phyloP scores from a whole-genome alignment of 768 basidiomycete genomes.

The Gelatoporia subvermispora region DNA sequence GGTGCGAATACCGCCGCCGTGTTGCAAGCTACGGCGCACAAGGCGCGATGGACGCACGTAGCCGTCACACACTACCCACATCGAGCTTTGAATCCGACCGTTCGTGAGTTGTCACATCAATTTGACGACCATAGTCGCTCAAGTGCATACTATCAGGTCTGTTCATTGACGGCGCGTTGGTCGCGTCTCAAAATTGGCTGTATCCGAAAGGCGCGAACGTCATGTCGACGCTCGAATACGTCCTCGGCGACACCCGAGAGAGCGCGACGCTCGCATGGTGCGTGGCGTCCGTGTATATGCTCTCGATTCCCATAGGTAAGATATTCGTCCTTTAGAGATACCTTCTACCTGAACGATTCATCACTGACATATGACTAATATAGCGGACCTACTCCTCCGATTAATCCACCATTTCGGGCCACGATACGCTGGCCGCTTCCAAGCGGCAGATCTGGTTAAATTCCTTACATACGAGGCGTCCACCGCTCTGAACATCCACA shows the following conservation, averaged over 20 bases:
- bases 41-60: constrained; percentile 69
- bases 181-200: constrained; percentile 54
- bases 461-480: constrained; percentile 85
- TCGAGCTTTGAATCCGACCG: constrained; percentile 46
- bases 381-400: constrained; percentile 67
- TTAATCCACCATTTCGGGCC: constrained; percentile 82
- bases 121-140: too few species aligned
- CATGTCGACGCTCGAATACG: constrained; percentile 37
- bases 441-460: constrained; percentile 60
- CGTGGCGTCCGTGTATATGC: constrained; percentile 58
- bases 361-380: not conserved
- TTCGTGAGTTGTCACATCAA: constrained; percentile 38
- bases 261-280: constrained; percentile 57
- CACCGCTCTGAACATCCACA: constrained; percentile 77
- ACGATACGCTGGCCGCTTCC: constrained; percentile 71
- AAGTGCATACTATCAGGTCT: constrained; percentile 41
- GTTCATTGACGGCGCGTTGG: constrained; percentile 68
- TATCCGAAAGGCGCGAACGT: constrained; percentile 53
- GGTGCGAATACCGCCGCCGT: constrained; percentile 34
- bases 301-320: constrained; percentile 55
- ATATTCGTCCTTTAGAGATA: not conserved
- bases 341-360: not conserved
- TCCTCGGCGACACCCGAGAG: constrained; percentile 46
- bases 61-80: constrained; percentile 62
- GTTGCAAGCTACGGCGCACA: constrained; percentile 44